Base-by-base conservation (phyloP, 768 basidiomycete genomes). In the Suillus tomentosus region DNA sequence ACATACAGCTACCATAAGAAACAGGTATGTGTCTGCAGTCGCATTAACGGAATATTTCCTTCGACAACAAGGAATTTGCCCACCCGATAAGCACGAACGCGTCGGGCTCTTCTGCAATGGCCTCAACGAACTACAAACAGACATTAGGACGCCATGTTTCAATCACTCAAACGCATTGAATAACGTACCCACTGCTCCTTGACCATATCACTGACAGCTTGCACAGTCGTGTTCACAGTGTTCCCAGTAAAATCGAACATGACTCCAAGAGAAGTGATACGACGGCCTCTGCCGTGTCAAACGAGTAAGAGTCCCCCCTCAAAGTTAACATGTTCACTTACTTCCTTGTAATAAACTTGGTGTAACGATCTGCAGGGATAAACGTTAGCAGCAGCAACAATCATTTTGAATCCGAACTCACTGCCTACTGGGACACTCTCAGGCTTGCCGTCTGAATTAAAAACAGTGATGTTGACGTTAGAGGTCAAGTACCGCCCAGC, bases 21-120 rank as follows among this genome's bases (percentile, higher is more conserved):
- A 94, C 84, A 3, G 92, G 92, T 92, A 96, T 95, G 73, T 96
- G 94, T n/a, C 90, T 92, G 55, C 31, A 57, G 40, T n/a, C 10
- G 19, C 40, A 11, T 58, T 17, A 48, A 36, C 54, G 59, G 7
- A 37, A 37, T n/a, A 34, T 24, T 54, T 54, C 36, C 34, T 54
- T 36, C 1, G 34, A 8, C 39, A 27, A 15, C 11, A 2, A 58
- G 47, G 61, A 60, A 31, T 22, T 69, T 19, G 17, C 82, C 36
- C 58, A 87, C 89, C 89, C 87, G 60, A 82, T 83, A 60, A 93
- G 82, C 61, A 92, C 71, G 78, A 96, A 96, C 65, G 92, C 80
- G 74, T 95, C 93, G 17, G 94, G 93, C 70, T 88, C 87, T 10
- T 93, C 90, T 47, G 80, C 74, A 64, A 95, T 94, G 1, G 90